Evolutionary conservation across 345 rosid species (phyloP).

Genomic region (Citrus sinensis): DNA sequence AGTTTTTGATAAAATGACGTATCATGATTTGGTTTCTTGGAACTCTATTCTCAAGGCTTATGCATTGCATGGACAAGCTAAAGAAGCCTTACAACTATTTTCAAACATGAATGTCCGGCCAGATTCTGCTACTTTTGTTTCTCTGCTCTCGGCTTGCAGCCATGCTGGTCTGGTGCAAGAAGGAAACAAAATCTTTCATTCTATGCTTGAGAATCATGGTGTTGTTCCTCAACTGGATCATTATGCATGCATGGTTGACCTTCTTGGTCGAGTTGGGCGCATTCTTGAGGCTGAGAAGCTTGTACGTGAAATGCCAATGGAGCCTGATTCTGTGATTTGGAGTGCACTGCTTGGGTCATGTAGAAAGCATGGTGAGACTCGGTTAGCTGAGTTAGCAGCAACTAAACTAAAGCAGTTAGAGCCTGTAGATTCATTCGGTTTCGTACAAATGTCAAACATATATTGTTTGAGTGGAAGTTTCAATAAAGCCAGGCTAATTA

Average conservation of each 20-base stretch:
- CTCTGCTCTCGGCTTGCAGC: slow-evolving; percentile 85
- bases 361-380: slow-evolving; percentile 67
- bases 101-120: slow-evolving; percentile 55
- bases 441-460: slow-evolving; percentile 81
- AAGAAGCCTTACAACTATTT: slow-evolving; percentile 59
- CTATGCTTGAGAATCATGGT: slow-evolving; percentile 48
- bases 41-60: slow-evolving; percentile 85
- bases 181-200: slow-evolving; percentile 56
- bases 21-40: slow-evolving; percentile 66
- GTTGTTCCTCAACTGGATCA: slow-evolving; percentile 68
- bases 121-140: slow-evolving; percentile 72
- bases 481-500: slow-evolving; percentile 53
- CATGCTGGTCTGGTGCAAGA: slow-evolving; percentile 81
- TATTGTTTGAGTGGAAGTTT: slow-evolving; percentile 67
- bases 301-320: slow-evolving; percentile 65
- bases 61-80: slow-evolving; percentile 75
- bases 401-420: slow-evolving; percentile 50
- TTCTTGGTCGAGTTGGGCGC: slow-evolving; percentile 80
- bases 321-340: slow-evolving; percentile 83
- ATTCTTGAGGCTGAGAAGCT: slow-evolving; percentile 59
- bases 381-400: slow-evolving; percentile 60
- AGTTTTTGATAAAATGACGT: slow-evolving; percentile 61
- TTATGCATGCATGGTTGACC: slow-evolving; percentile 79
- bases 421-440: slow-evolving; percentile 62
- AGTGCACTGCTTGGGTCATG: slow-evolving; percentile 82